phyloP scores from a whole-genome alignment of 768 basidiomycete genomes.

The Leccinum broughii region DNA sequence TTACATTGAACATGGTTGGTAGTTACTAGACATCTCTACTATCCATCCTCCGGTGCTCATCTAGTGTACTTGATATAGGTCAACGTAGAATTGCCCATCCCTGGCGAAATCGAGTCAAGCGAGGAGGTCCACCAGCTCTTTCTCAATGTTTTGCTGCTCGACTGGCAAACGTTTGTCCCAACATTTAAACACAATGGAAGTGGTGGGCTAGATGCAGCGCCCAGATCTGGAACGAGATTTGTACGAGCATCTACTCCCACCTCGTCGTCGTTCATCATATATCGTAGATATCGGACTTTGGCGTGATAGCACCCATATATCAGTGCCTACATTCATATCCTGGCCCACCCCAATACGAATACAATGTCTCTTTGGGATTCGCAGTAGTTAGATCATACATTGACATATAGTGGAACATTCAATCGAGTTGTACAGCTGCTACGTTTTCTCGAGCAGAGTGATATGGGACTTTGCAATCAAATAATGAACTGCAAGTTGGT shows the following conservation, averaged over 20 bases:
- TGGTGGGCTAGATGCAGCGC: conserved; percentile 35
- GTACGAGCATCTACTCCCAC: not conserved
- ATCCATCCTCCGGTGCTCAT: too few species aligned
- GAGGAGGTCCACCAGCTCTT: conserved; percentile 17
- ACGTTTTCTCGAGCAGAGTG: not conserved
- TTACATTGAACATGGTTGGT: conserved; percentile 58
- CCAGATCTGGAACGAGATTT: conserved; percentile 36
- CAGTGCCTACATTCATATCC: not conserved
- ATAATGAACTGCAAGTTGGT: conserved; percentile 33
- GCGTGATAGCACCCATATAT: conserved; percentile 19
- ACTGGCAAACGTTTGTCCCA: conserved; percentile 21
- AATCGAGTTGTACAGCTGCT: not conserved
- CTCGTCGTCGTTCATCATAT: not conserved
- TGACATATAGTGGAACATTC: not conserved
- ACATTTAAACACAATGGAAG: conserved; percentile 25
- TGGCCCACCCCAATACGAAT: not conserved
- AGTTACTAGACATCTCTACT: too few species aligned
- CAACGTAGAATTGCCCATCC: conserved; percentile 42
- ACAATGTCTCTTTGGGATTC: not conserved
- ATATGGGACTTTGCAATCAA: conserved; percentile 8
- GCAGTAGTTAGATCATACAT: conserved; percentile 1
- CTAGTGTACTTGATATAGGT: conserved; percentile 24
- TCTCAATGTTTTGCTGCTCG: conserved; percentile 18
- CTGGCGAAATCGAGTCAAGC: conserved; percentile 26
- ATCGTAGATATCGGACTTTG: conserved; percentile 33